These are phyloP conservation scores for Abrus precatorius DNA, from an alignment of 306 rosid genomes.

Conservation along the genomic window DNA sequence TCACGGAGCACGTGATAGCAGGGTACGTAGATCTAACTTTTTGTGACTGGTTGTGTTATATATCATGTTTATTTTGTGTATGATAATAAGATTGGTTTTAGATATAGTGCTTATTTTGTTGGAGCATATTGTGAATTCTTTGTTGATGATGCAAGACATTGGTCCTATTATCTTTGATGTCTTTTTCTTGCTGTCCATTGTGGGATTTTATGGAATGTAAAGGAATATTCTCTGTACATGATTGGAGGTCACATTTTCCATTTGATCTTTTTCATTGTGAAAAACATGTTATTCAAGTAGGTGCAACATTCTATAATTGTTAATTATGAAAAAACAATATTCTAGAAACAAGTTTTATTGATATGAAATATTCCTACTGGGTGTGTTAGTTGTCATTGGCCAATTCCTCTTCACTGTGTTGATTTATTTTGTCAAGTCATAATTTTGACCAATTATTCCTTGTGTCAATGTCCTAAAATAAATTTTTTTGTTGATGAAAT, in stretches of 20 bases:
- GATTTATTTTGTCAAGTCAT: conserved; percentile 33
- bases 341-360: conserved; percentile 20
- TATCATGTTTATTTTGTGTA: conserved; percentile 23
- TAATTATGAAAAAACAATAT: conserved; percentile 28
- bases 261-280: neutral
- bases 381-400: conserved; percentile 10
- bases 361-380: conserved; percentile 15
- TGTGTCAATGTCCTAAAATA: conserved; percentile 23
- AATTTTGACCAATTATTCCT: conserved; percentile 25
- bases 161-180: conserved; percentile 20
- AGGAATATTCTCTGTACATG: neutral
- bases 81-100: neutral
- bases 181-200: conserved; percentile 33
- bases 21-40: conserved; percentile 64
- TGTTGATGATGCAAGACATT: conserved; percentile 34
- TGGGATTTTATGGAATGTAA: conserved; percentile 41
- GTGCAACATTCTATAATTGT: conserved; percentile 4
- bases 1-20: conserved; percentile 75
- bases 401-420: conserved; percentile 37
- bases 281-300: conserved; percentile 32
- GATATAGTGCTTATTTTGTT: conserved; percentile 39
- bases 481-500: conserved; percentile 35
- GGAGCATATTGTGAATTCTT: conserved; percentile 28
- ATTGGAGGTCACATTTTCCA: conserved; percentile 25
- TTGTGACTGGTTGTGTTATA: conserved; percentile 26